Evolutionary conservation across 768 basidiomycete genomes (phyloP).

Genomic region (Pisolithus orientalis): DNA sequence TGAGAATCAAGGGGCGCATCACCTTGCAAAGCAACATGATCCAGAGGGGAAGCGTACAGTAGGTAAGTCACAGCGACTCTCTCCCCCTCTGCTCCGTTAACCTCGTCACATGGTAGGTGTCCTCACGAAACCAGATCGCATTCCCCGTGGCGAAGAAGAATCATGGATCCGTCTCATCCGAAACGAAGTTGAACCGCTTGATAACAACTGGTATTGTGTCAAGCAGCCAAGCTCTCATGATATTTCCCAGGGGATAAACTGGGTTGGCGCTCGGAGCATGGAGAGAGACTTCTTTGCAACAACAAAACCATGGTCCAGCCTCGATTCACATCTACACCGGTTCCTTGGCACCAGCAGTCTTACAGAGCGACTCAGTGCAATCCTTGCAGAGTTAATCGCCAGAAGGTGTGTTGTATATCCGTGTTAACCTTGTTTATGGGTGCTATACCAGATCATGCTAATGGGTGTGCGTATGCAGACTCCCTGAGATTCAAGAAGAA

Average conservation of each 20-base stretch:
- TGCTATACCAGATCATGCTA: not conserved
- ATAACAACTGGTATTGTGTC: slow-evolving; percentile 32
- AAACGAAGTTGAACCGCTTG: slow-evolving; percentile 37
- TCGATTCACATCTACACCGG: slow-evolving; percentile 44
- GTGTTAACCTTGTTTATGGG: not conserved
- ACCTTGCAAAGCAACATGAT: slow-evolving; percentile 56
- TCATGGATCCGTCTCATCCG: slow-evolving; percentile 52
- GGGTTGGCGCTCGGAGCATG: slow-evolving; percentile 49
- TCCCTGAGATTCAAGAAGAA: slow-evolving; percentile 59
- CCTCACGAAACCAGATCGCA: slow-evolving; percentile 70
- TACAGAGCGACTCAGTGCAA: slow-evolving; percentile 48
- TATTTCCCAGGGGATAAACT: slow-evolving; percentile 30
- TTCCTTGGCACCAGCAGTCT: slow-evolving; percentile 54
- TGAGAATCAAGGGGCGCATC: slow-evolving; percentile 71
- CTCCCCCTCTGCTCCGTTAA: slow-evolving; percentile 34
- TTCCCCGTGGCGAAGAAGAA: slow-evolving; percentile 16
- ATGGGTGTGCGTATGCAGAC: slow-evolving; percentile 29
- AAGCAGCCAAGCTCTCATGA: slow-evolving; percentile 32
- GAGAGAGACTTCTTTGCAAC: slow-evolving; percentile 56
- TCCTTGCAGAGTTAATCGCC: slow-evolving; percentile 57
- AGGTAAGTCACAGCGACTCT: slow-evolving; percentile 52
- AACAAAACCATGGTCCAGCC: slow-evolving; percentile 46
- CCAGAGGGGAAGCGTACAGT: slow-evolving; percentile 63
- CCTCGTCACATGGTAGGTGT: slow-evolving; percentile 40
- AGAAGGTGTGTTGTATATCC: slow-evolving; percentile 39